Conservation (phyloP, 129 eudicot species). For the Tagetes erecta region DNA sequence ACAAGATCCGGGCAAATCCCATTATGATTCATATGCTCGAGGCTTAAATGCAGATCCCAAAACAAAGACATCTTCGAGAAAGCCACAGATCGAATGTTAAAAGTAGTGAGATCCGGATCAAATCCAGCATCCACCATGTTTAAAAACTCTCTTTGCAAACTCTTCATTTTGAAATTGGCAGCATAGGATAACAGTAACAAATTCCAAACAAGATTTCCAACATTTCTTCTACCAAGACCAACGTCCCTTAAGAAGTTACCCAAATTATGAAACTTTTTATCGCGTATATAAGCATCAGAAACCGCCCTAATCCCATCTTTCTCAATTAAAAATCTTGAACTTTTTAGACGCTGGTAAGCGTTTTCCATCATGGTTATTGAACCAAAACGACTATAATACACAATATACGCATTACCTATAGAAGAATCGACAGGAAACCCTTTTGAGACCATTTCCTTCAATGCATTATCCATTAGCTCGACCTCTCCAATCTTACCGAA, state of each 20-base stretch:
- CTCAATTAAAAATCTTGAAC: slow-evolving; percentile 72
- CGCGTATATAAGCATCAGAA: slow-evolving; percentile 62
- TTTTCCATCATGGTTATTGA: slow-evolving; percentile 65
- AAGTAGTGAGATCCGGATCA: slow-evolving; percentile 74
- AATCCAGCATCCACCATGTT: slow-evolving; percentile 87
- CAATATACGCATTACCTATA: slow-evolving; percentile 69
- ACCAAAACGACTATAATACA: slow-evolving; percentile 71
- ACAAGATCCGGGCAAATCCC: slow-evolving; percentile 77
- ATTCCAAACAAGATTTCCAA: slow-evolving; percentile 91
- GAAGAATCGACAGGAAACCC: slow-evolving; percentile 63
- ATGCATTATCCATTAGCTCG: slow-evolving; percentile 60
- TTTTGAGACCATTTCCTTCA: slow-evolving; percentile 64
- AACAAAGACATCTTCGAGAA: slow-evolving; percentile 87
- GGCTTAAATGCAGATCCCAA: slow-evolving; percentile 88
- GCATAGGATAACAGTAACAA: slow-evolving; percentile 75
- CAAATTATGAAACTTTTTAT: slow-evolving; percentile 62
- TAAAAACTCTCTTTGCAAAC: slow-evolving; percentile 84
- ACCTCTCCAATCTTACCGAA: slow-evolving; percentile 77
- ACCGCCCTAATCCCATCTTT: slow-evolving; percentile 73
- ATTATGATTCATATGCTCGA: slow-evolving; percentile 83
- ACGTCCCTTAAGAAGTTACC: slow-evolving; percentile 75
- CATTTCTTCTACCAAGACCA: slow-evolving; percentile 79
- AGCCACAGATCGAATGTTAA: slow-evolving; percentile 76
- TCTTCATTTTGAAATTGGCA: slow-evolving; percentile 87
- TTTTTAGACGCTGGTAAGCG: slow-evolving; percentile 72